These are phyloP conservation scores for Pugionium cornutum DNA, from an alignment of 345 rosid species.

Conservation along the genomic window DNA sequence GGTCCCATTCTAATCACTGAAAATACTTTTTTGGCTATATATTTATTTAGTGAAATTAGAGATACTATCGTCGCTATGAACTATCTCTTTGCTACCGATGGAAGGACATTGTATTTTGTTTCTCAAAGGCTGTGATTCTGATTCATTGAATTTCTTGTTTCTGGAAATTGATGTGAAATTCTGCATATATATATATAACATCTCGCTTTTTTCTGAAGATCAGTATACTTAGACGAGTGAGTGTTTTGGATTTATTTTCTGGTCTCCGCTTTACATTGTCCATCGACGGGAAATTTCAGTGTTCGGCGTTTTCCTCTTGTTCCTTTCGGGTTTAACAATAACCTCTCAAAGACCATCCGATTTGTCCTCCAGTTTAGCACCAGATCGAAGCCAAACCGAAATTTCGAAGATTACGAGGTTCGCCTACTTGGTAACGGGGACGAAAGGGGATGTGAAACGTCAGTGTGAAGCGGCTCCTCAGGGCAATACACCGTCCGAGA, in stretches of 20 bases:
- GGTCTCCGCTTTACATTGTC: too few species aligned
- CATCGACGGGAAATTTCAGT: slow-evolving; percentile 35
- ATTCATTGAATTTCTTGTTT: slow-evolving; percentile 12
- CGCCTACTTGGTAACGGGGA: slow-evolving; percentile 78
- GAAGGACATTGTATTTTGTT: neutral
- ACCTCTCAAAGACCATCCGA: slow-evolving; percentile 42
- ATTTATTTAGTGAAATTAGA: neutral
- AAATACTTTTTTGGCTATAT: neutral
- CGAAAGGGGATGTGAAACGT: slow-evolving; percentile 65
- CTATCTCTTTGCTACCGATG: neutral
- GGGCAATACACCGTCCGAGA: slow-evolving; percentile 75
- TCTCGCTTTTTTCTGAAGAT: too few species aligned
- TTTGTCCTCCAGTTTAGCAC: slow-evolving; percentile 24
- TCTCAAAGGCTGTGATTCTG: neutral
- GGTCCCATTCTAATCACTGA: neutral
- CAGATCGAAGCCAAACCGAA: slow-evolving; percentile 24
- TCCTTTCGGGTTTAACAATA: slow-evolving; percentile 45
- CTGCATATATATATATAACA: too few species aligned
- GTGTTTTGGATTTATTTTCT: too few species aligned
- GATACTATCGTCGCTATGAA: neutral
- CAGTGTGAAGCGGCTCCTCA: slow-evolving; percentile 57
- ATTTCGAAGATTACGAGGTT: slow-evolving; percentile 50
- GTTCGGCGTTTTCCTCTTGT: slow-evolving; percentile 42
- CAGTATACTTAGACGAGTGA: too few species aligned
- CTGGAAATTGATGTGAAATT: neutral